Base-by-base conservation (phyloP, 106 monocot species). In the Dactylorhiza incarnata region DNA sequence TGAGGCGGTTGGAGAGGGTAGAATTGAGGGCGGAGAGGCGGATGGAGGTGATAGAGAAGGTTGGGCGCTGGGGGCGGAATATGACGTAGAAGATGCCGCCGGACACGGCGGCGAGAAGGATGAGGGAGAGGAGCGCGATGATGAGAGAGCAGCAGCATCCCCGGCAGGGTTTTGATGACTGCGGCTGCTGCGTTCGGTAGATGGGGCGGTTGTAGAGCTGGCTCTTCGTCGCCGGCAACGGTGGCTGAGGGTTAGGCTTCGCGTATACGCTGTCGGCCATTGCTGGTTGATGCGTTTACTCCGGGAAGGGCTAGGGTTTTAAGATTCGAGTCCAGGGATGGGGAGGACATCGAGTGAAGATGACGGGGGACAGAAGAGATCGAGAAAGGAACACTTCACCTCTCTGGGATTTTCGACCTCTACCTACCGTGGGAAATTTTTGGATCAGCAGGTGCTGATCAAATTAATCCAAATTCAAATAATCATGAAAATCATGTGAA, bases 41-140 rank as follows among this genome's bases (percentile, higher is more conserved):
- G 81, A 85, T 62, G 69, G 81, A 74, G 62, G 85, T 68, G 73
- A 89, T 78, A 59, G 83, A 62, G 81, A 89, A 86, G 62, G 20
- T 49, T 44, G 89, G 89, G 50, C 78, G 80, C 25, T 74, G 84
- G 62, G 88, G 91, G 29, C 84, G 77, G 84, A 82, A 87, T 24
- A 84, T 23, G 59, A 81, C 67, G 87, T 90, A 90, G 87, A 90
- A 83, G 58, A 87, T 58, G 47, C 80, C 86, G 66, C 79, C 80
- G 82, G 82, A 86, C 65, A 89, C 82, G 80, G 90, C 90, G 52
- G 81, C 82, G 53, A 85, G 78, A 81, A 90, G 67, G 75, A 87
- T 16, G 37, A 85, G 73, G 47, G 63, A 84, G 72, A 85, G 9
- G 75, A 90, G 43, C 69, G 86, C 14, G 70, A 87, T 80, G 6